These are phyloP conservation scores for Trypanosoma mega DNA, from an alignment of 208 protist species.

Conservation along the genomic window DNA sequence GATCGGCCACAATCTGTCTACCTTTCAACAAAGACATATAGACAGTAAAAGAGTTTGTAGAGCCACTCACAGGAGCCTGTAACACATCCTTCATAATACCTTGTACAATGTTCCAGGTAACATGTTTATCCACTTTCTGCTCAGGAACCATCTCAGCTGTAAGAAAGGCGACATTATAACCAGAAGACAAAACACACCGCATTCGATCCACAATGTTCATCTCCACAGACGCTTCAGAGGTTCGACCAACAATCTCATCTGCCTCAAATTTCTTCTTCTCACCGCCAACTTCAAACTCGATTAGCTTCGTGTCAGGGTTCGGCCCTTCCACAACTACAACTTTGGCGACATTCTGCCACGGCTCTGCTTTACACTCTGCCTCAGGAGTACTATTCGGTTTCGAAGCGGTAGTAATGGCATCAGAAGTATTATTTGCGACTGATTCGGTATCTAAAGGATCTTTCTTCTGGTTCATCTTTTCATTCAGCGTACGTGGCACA, in stretches of 20 bases:
- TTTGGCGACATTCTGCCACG: conserved; percentile 6
- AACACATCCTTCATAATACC: conserved; percentile 32
- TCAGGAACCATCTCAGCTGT: conserved; percentile 36
- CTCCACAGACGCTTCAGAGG: conserved; percentile 4
- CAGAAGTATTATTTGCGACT: background rate
- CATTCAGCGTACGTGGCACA: too few relatives aligned
- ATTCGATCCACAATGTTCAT: conserved; percentile 50
- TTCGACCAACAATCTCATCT: conserved; percentile 46
- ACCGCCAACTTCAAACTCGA: conserved; percentile 38
- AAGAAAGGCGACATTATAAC: conserved; percentile 50
- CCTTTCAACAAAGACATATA: conserved; percentile 52
- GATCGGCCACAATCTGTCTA: conserved; percentile 37
- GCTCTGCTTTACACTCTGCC: background rate
- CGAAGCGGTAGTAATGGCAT: background rate
- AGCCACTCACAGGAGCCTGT: conserved; percentile 1
- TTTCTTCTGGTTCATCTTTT: too few relatives aligned
- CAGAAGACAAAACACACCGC: conserved; percentile 29
- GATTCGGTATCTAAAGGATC: background rate
- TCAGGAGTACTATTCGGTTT: too few relatives aligned
- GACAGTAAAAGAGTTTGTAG: conserved; percentile 32
- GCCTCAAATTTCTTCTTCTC: conserved; percentile 48
- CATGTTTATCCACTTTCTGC: conserved; percentile 31
- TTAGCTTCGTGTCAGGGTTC: conserved; percentile 24
- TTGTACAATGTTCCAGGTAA: conserved; percentile 46
- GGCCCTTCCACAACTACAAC: conserved; percentile 34